Base-by-base conservation (phyloP, 2,329 filamentous ascomycete genomes). In the Fusarium tjaetaba region DNA sequence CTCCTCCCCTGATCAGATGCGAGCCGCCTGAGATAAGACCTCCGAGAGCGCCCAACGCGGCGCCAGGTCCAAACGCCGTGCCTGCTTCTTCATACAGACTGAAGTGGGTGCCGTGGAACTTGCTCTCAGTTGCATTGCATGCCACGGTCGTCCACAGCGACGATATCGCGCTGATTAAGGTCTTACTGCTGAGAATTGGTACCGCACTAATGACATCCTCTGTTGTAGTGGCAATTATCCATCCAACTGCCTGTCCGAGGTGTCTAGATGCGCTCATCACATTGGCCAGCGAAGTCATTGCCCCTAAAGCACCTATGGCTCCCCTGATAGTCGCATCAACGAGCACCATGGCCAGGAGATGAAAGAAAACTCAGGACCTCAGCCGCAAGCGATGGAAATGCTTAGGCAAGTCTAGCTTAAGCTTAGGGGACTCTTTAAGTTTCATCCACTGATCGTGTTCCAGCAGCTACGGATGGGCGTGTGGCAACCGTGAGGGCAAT, bases 61-160 rank as follows among this genome's bases (percentile, higher is more conserved):
- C 42, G 4, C n/a, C n/a, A 24, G 41, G 18, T n/a, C n/a, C 41
- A 18, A 43, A 24, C 24, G n/a, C n/a, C 15, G 15, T 16, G 15
- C n/a, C n/a, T 24, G n/a, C 15, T 24, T 7, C 15, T 5, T 24
- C n/a, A 5, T 18, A 24, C 0, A 18, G n/a, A 43, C n/a, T 5
- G n/a, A 24, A 18, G n/a, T 24, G n/a, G 15, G 42, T 24, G 15
- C 11, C 6, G 5, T 18, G 13, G 10, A 43, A 24, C n/a, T 24
- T 43, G 10, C 11, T 18, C 42, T 24, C 10, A 24, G 16, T 24
- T 6, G 15, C n/a, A 24, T 24, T 24, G 16, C 18, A 16, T 11
- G 42, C n/a, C n/a, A 26, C 42, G 11, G 11, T 26, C 6, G 16
- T 26, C n/a, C 18, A 13, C n/a, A 45, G 13, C 5, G 7, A 45